Evolutionary conservation across 2,329 filamentous ascomycete species (phyloP).

Genomic region (Alternaria gansuensis): DNA sequence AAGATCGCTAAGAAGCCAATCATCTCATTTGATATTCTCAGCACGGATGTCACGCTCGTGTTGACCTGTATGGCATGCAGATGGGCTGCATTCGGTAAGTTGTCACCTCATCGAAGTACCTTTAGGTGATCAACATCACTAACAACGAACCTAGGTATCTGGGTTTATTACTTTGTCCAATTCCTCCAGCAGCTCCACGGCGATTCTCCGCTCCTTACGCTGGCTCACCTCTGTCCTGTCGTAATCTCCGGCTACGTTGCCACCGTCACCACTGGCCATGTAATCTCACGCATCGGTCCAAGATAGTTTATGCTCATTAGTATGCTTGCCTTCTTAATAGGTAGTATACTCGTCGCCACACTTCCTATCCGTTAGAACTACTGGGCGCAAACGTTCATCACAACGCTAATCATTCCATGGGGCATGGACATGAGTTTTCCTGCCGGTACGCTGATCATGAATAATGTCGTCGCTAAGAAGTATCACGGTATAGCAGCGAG

Average conservation of each 20-base stretch:
- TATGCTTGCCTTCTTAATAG: slow-evolving; percentile 45
- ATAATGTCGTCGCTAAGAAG: slow-evolving; percentile 49
- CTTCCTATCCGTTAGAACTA: slow-evolving; percentile 54
- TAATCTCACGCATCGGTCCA: slow-evolving; percentile 43
- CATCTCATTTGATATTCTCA: slow-evolving; percentile 64
- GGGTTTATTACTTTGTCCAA: slow-evolving; percentile 47
- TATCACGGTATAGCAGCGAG: slow-evolving; percentile 56
- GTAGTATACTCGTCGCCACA: slow-evolving; percentile 54
- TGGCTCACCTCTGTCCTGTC: slow-evolving; percentile 42
- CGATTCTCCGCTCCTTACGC: slow-evolving; percentile 38
- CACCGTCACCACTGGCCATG: slow-evolving; percentile 42
- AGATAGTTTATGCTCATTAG: slow-evolving; percentile 46
- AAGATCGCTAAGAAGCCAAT: slow-evolving; percentile 61
- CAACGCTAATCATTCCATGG: slow-evolving; percentile 46
- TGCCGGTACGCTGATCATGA: slow-evolving; percentile 53
- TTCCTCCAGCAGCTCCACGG: slow-evolving; percentile 39
- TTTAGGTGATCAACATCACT: neutral
- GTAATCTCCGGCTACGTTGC: slow-evolving; percentile 43
- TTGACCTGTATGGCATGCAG: slow-evolving; percentile 62
- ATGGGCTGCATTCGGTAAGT: slow-evolving; percentile 48
- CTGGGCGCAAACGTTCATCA: slow-evolving; percentile 54
- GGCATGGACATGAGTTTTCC: slow-evolving; percentile 58
- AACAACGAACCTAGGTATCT: slow-evolving; percentile 31
- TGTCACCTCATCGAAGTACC: neutral
- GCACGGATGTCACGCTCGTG: slow-evolving; percentile 63